Conservation (phyloP, 352 stramenopile species). For the Phytophthora sp. region DNA sequence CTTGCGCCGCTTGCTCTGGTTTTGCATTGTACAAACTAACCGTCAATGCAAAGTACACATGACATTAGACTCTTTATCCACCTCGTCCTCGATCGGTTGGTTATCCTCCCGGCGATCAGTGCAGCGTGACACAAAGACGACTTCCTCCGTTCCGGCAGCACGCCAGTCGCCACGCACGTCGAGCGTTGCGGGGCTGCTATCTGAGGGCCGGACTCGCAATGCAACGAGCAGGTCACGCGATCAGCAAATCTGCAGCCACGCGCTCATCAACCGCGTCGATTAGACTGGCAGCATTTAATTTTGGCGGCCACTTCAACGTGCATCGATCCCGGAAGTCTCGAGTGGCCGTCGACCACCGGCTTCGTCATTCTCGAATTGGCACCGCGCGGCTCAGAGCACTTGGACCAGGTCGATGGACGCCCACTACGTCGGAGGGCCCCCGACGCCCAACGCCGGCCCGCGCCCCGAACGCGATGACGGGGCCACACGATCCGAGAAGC, state of each 20-base stretch:
- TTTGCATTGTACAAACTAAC: conserved; percentile 26
- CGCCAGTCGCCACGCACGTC: neutral
- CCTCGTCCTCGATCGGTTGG: too few species aligned
- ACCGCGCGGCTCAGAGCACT: neutral
- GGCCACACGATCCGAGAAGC: conserved; percentile 10
- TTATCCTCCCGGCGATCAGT: too few species aligned
- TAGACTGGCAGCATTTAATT: conserved; percentile 22
- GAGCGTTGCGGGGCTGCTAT: neutral
- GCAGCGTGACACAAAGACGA: too few species aligned
- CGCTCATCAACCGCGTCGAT: conserved; percentile 10
- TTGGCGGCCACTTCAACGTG: conserved; percentile 6
- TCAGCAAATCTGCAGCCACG: neutral
- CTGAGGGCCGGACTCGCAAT: neutral
- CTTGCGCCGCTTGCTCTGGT: neutral
- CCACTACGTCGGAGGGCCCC: conserved; percentile 13
- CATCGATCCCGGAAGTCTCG: conserved; percentile 1
- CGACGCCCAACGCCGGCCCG: conserved; percentile 4
- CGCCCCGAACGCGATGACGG: neutral
- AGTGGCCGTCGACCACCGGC: neutral
- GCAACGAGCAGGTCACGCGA: neutral
- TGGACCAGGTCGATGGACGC: conserved; percentile 20
- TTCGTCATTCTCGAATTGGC: conserved; percentile 20
- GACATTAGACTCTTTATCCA: neutral
- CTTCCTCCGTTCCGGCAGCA: too few species aligned
- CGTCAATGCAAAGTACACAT: conserved; percentile 29